These are phyloP conservation scores for Setomelanomma holmii DNA, from an alignment of 2,329 filamentous ascomycete species.

Conservation along the genomic window DNA sequence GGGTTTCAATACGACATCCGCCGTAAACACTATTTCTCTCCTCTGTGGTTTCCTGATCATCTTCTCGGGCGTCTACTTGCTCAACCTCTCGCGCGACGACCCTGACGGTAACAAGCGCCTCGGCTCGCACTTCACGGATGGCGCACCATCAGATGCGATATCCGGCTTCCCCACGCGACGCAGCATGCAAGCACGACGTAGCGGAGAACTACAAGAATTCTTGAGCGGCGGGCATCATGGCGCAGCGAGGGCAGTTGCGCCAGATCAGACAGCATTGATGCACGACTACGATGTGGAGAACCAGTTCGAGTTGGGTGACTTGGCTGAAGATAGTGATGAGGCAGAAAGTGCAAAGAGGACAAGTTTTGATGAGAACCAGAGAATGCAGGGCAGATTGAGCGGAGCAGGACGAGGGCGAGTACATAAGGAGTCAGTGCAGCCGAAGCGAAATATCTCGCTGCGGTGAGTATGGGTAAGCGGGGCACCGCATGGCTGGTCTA, in stretches of 20 bases:
- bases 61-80: conserved; percentile 92
- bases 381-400: conserved; percentile 28
- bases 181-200: conserved; percentile 90
- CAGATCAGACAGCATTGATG: conserved; percentile 83
- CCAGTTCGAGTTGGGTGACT: conserved; percentile 76
- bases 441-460: conserved; percentile 28
- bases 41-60: conserved; percentile 93
- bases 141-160: conserved; percentile 88
- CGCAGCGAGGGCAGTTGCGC: conserved; percentile 21
- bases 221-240: conserved; percentile 11
- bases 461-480: conserved; percentile 12
- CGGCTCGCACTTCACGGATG: conserved; percentile 65
- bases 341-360: conserved; percentile 42
- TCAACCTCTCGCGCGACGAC: conserved; percentile 93
- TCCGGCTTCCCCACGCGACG: conserved; percentile 87
- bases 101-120: conserved; percentile 77
- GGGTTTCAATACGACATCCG: conserved; percentile 93
- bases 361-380: conserved; percentile 41
- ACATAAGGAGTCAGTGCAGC: conserved; percentile 37
- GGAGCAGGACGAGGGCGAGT: conserved; percentile 36
- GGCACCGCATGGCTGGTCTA: conserved; percentile 14
- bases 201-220: conserved; percentile 34
- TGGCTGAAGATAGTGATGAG: conserved; percentile 71
- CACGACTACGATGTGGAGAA: conserved; percentile 85
- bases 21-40: conserved; percentile 89